A percentile compares a stretch with the other conserved stretches of the same genome.
phyloP scores from a whole-genome alignment of 2,329 filamentous ascomycete genomes.

The Triangularia verruculosa region DNA sequence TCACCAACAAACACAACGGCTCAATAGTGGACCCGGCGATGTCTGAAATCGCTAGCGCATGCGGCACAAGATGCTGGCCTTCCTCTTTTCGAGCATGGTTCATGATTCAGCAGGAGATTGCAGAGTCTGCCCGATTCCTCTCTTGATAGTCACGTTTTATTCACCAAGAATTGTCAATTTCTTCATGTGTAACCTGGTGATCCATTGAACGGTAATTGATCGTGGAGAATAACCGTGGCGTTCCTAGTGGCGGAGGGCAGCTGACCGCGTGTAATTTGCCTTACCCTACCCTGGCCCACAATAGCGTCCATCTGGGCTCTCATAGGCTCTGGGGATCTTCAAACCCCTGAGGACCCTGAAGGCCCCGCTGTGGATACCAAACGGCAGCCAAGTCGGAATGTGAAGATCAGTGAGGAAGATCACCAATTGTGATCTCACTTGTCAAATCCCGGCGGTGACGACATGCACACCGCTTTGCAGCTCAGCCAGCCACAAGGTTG shows the following conservation, averaged over 20 bases:
- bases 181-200: not conserved
- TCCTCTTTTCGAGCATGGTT: not conserved
- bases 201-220: not conserved
- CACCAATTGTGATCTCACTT: not conserved
- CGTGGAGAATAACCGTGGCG: not conserved
- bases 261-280: not conserved
- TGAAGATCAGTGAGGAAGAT: not conserved
- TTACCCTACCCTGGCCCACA: not conserved
- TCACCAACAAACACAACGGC: not conserved
- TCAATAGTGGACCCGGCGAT: too few species aligned
- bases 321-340: not conserved
- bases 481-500: not conserved
- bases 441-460: not conserved
- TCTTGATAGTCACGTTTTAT: not conserved
- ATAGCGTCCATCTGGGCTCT: not conserved
- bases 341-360: not conserved
- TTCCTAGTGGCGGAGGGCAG: not conserved
- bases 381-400: not conserved
- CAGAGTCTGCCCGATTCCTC: not conserved
- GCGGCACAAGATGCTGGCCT: not conserved
- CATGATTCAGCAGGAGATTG: not conserved
- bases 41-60: not conserved
- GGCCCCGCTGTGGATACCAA: not conserved
- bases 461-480: not conserved
- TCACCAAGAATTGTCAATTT: not conserved